A percentile compares a stretch with the other conserved stretches of the same genome.
Conservation (phyloP, 345 rosid genomes). For the Xanthoceras sorbifolium region DNA sequence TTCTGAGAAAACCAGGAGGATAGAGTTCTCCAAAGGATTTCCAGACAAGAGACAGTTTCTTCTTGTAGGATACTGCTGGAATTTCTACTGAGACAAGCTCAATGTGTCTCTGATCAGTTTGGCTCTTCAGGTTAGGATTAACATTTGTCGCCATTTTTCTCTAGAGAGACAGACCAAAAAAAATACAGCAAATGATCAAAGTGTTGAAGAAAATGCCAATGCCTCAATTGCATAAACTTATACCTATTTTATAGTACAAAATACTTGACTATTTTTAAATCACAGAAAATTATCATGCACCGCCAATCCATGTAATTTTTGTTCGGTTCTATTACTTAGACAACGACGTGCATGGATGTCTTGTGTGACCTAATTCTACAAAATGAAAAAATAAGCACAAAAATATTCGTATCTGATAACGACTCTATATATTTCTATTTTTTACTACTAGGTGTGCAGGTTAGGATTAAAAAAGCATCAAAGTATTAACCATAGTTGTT, state of each 20-base stretch:
- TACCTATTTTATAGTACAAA: neutral
- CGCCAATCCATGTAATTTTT: no score
- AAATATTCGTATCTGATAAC: no score
- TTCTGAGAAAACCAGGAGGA: constrained; percentile 43
- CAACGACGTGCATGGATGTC: no score
- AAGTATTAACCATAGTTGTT: no score
- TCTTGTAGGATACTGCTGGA: neutral
- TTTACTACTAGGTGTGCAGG: no score
- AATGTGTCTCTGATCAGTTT: neutral
- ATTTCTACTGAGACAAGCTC: constrained; percentile 17
- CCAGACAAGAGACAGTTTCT: constrained; percentile 6
- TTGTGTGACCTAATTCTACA: no score
- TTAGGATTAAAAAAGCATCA: no score
- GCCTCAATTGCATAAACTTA: neutral
- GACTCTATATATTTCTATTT: no score
- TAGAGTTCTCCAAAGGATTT: constrained; percentile 26
- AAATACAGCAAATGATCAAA: no score
- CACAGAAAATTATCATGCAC: no score
- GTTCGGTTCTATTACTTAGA: no score
- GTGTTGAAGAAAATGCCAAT: neutral
- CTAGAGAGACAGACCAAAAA: neutral
- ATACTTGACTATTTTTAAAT: neutral
- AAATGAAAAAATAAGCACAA: no score
- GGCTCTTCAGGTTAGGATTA: constrained; percentile 13
- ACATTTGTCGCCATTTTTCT: constrained; percentile 30